Base-by-base conservation (phyloP, 305 asterid species). In the Solanum hybrid region DNA sequence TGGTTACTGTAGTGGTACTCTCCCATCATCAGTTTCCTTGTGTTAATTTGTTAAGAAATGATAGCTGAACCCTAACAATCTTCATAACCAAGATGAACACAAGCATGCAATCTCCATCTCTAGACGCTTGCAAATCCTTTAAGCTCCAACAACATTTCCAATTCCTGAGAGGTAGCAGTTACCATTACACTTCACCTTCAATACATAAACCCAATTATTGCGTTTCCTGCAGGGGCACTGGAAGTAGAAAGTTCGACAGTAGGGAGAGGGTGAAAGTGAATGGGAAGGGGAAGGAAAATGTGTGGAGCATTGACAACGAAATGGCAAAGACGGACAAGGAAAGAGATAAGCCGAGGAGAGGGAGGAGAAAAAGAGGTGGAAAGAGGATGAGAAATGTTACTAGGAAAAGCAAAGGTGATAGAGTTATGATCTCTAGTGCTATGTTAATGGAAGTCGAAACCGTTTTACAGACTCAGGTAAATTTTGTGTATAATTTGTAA, bases 251-350 rank as follows among this genome's bases (percentile, higher is more conserved):
- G 89, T 56, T 85, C 42, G 87, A 64, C 60, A 35, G 77, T 73
- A 36, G 88, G n/a, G 87, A 91, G 76, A 91, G 90, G 87, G 92
- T 89, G 89, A 90, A 89, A 89, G 91, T 89, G 92, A 91, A 92
- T 91, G 99, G 97, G 84, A 96, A 96, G 93, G 98, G 71, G 22
- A 91, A 92, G 91, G 98, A 97, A 37, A 97, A 97, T 89, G 98
- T 96, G 80, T 96, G 99, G 98, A 96, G 98, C 84, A 87, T 97
- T 76, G 99, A 97, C 90, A 95, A 96, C 89, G 98, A 95, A 93
- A 89, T 91, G 91, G 93, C 94, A 45, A 92, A 86, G 90, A 78
- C 90, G 14, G 95, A 87, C 56, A 88, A 89, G 64, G 92, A 89
- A 66, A 92, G 91, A 91, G 93, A 88, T 31, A 91, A 90, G 89